phyloP scores from a whole-genome alignment of 768 basidiomycete genomes.

The Trametes meyenii region DNA sequence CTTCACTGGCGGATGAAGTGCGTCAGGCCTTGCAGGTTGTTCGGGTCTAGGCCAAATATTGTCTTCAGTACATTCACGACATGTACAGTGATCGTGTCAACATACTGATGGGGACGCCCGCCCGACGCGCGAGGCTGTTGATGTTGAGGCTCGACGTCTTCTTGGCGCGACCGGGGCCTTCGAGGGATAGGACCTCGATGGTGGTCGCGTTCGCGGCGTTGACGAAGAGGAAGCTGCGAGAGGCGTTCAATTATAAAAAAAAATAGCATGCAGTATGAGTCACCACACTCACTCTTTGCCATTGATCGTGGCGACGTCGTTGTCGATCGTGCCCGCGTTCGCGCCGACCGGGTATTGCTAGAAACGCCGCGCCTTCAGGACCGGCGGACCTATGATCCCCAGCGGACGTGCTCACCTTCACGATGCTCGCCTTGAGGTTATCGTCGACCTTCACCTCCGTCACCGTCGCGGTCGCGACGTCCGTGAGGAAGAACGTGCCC shows the following conservation, averaged over 20 bases:
- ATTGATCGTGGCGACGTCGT: conserved; percentile 31
- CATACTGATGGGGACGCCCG: conserved; percentile 39
- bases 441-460: conserved; percentile 50
- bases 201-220: conserved; percentile 41
- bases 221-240: conserved; percentile 43
- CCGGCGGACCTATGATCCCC: too few relatives aligned
- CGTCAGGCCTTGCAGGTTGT: neutral
- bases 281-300: conserved; percentile 33
- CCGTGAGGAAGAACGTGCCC: conserved; percentile 34
- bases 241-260: neutral
- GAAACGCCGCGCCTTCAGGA: too few relatives aligned
- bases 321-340: conserved; percentile 28
- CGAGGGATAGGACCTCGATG: conserved; percentile 42
- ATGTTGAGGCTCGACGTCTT: conserved; percentile 38
- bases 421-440: conserved; percentile 46
- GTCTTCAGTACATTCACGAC: neutral
- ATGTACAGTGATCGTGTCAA: too few relatives aligned
- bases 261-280: neutral
- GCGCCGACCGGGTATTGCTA: conserved; percentile 22
- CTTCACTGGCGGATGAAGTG: conserved; percentile 4
- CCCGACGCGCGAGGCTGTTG: conserved; percentile 33
- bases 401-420: conserved; percentile 36
- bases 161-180: conserved; percentile 40
- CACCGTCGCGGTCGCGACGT: conserved; percentile 29
- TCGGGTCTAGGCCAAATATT: neutral